Evolutionary conservation across 2,329 filamentous ascomycete species (phyloP).

Genomic region (Aspergillus sp.): DNA sequence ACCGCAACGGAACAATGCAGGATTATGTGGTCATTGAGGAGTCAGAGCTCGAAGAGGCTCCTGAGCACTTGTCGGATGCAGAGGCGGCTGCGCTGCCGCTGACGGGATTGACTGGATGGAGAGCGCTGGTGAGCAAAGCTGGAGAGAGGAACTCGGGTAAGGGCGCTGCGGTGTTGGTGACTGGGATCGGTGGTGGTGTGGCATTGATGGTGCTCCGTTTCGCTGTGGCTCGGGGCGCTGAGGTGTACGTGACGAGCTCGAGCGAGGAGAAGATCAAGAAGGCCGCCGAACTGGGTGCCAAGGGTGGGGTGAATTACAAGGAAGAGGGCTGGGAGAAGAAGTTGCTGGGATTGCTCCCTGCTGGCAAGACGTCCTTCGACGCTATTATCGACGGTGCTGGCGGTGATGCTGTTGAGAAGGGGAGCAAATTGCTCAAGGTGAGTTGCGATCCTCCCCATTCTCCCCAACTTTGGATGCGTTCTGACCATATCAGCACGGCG

Average conservation of each 20-base stretch:
- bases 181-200: conserved; percentile 88
- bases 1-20: conserved; percentile 61
- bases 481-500: conserved; percentile 49
- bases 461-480: conserved; percentile 9
- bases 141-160: conserved; percentile 44
- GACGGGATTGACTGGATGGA: conserved; percentile 80
- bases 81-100: conserved; percentile 81
- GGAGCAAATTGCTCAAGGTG: conserved; percentile 60
- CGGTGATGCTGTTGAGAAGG: conserved; percentile 68
- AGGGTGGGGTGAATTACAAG: conserved; percentile 75
- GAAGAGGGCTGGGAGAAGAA: conserved; percentile 73
- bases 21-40: conserved; percentile 64
- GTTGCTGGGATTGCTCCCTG: conserved; percentile 51
- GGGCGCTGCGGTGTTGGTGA: conserved; percentile 72
- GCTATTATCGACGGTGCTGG: conserved; percentile 86
- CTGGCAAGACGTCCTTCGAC: conserved; percentile 62
- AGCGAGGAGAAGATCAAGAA: conserved; percentile 65
- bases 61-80: conserved; percentile 59
- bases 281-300: conserved; percentile 63
- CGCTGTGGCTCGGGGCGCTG: conserved; percentile 62
- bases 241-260: conserved; percentile 74
- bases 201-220: conserved; percentile 76
- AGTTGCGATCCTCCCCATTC: conserved; percentile 6
- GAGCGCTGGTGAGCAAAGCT: conserved; percentile 73
- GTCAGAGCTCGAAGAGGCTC: conserved; percentile 66